Base-by-base conservation (phyloP, 768 basidiomycete species). In the Macrolepiota dolichaula region DNA sequence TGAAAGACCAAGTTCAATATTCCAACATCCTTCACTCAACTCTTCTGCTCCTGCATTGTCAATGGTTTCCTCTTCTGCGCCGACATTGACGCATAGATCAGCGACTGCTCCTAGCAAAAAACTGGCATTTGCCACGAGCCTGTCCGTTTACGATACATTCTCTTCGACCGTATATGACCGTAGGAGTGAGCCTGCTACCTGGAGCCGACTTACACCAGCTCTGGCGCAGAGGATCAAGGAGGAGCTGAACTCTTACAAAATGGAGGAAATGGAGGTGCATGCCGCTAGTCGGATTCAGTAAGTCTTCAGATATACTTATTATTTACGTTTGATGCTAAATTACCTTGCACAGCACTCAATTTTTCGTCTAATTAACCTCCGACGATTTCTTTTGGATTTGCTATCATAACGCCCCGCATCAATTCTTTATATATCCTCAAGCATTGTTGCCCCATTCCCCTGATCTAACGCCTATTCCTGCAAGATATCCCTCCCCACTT, bases 201-300 rank as follows among this genome's bases (percentile, higher is more conserved):
- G 95, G 88, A 98, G 96, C 76, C 84, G 92, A 42, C 76, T 99
- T 68, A 99, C 97, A 55, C 97, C 96, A 47, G 87, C 90, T 61
- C 79, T 98, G 68, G 96, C 96, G 42, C 94, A 98, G 79, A 83
- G 89, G 68, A 98, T 99, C 74, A 99, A 99, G 82, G 94, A 96
- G 77, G 94, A 96, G 76, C 80, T 99, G 55, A 99, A 99, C 76
- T 94, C 93, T 59, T 98, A 92, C 77, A 98, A 98, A 82, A 93
- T 98, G 91, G 95, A 96, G 76, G 95, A 98, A 78, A 98, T 99
- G 96, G 94, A 96, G 72, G 95, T 99, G 63, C 96, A 98, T 75
- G 91, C 92, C 67, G 80, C 90, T 53, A 96, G 93, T 75, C 87
- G 93, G 73, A 86, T 92, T 68, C 89, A 97, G 92, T 94, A 72